A percentile compares a stretch with the other conserved stretches of the same genome.
Evolutionary conservation across 192 early-diverging fungal species (phyloP).

Genomic region (Coemansia sp.): DNA sequence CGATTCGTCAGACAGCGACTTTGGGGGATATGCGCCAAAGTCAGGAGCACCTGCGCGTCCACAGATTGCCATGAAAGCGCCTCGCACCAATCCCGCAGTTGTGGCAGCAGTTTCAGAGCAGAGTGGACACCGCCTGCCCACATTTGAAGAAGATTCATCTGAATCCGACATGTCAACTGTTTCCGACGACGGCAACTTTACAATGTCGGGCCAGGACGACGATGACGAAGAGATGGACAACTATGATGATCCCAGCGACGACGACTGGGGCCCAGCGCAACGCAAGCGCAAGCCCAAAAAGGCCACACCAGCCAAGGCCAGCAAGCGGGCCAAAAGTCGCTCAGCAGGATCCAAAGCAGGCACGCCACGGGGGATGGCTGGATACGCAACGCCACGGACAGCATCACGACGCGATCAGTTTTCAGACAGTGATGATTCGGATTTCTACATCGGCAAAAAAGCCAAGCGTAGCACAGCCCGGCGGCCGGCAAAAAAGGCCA

Average conservation of each 20-base stretch:
- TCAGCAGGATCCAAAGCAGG: background rate
- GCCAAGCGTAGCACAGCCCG: slow-evolving; percentile 31
- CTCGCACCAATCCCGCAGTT: slow-evolving; percentile 30
- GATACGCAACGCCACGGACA: background rate
- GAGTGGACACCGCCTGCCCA: slow-evolving; percentile 12
- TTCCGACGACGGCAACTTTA: slow-evolving; percentile 40
- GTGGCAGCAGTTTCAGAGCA: slow-evolving; percentile 1
- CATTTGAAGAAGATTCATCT: slow-evolving; percentile 29
- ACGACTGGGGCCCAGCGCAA: slow-evolving; percentile 43
- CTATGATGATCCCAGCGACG: slow-evolving; percentile 49
- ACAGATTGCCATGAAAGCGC: slow-evolving; percentile 50
- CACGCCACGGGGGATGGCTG: slow-evolving; percentile 3
- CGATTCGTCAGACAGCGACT: slow-evolving; percentile 35
- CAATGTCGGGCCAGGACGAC: slow-evolving; percentile 43
- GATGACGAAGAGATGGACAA: slow-evolving; percentile 31
- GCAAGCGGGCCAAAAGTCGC: slow-evolving; percentile 44
- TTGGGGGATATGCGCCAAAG: slow-evolving; percentile 32
- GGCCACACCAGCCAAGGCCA: slow-evolving; percentile 15
- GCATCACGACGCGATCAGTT: slow-evolving; percentile 19
- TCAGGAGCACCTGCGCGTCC: slow-evolving; percentile 15
- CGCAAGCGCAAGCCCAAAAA: slow-evolving; percentile 54
- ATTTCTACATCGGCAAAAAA: slow-evolving; percentile 38
- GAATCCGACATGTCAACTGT: slow-evolving; percentile 29
- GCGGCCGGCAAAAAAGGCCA: slow-evolving; percentile 32
- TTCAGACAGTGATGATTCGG: slow-evolving; percentile 50